phyloP scores from a whole-genome alignment of 805 yeast species.

The Candida pini region DNA sequence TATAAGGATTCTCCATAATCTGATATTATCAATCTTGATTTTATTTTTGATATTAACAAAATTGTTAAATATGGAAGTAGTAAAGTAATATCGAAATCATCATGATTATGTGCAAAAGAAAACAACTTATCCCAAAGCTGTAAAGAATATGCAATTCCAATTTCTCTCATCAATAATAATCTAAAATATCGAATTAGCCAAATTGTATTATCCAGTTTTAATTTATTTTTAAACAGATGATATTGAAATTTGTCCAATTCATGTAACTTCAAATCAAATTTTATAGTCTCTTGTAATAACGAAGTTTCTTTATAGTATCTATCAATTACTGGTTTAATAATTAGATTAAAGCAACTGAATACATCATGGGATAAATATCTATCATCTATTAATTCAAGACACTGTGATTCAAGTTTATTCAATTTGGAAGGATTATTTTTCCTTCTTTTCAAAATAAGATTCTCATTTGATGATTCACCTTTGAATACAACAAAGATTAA shows the following conservation, averaged over 20 bases:
- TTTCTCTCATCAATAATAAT: slow-evolving; percentile 41
- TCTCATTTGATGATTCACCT: slow-evolving; percentile 29
- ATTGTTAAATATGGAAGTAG: slow-evolving; percentile 38
- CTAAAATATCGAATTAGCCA: slow-evolving; percentile 52
- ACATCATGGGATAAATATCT: slow-evolving; percentile 36
- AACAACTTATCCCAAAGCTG: slow-evolving; percentile 47
- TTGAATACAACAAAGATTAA: slow-evolving; percentile 37
- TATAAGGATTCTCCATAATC: slow-evolving; percentile 50
- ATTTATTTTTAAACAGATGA: slow-evolving; percentile 37
- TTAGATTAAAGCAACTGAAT: slow-evolving; percentile 37
- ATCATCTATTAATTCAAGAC: slow-evolving; percentile 34
- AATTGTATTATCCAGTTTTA: slow-evolving; percentile 44
- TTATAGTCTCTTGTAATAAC: slow-evolving; percentile 41
- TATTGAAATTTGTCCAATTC: slow-evolving; percentile 46
- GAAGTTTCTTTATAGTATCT: slow-evolving; percentile 34
- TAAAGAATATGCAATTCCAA: slow-evolving; percentile 33
- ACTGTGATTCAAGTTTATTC: slow-evolving; percentile 26
- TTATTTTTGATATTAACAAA: slow-evolving; percentile 37
- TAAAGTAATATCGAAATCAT: slow-evolving; percentile 22
- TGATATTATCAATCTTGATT: slow-evolving; percentile 37
- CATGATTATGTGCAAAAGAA: slow-evolving; percentile 19
- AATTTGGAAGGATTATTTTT: neutral
- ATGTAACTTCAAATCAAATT: slow-evolving; percentile 42
- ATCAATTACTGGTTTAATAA: slow-evolving; percentile 33
- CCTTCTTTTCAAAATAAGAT: slow-evolving; percentile 1